These are phyloP conservation scores for Trametes pubescens DNA, from an alignment of 1,284 basidiomycete genomes.

Conservation along the genomic window DNA sequence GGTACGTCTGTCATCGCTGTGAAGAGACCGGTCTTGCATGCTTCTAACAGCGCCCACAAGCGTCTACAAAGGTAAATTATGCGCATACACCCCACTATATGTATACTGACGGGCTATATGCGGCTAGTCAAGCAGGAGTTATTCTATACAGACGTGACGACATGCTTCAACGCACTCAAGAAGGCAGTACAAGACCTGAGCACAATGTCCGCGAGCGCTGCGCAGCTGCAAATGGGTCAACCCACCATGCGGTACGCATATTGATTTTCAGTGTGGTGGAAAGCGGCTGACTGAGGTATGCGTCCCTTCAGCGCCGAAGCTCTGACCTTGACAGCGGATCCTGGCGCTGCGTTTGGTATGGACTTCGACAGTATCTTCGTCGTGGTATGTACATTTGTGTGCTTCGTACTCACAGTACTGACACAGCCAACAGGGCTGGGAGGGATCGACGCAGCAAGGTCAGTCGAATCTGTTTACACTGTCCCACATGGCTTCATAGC, in stretches of 20 bases:
- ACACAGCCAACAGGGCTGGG: slow-evolving; percentile 60
- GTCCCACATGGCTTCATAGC: too few relatives aligned
- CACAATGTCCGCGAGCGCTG: slow-evolving; percentile 50
- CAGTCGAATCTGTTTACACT: not conserved
- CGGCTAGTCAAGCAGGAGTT: slow-evolving; percentile 83
- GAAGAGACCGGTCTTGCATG: slow-evolving; percentile 8
- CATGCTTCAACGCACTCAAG: slow-evolving; percentile 77
- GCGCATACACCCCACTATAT: not conserved
- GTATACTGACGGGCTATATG: not conserved
- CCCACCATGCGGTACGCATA: slow-evolving; percentile 63
- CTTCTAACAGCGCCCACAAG: slow-evolving; percentile 43
- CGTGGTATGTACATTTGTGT: slow-evolving; percentile 52
- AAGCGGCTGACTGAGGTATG: slow-evolving; percentile 4
- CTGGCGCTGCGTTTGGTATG: slow-evolving; percentile 57
- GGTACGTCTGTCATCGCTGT: slow-evolving; percentile 57
- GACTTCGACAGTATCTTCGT: slow-evolving; percentile 73
- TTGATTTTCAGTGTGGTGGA: not conserved
- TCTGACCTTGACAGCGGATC: slow-evolving; percentile 66
- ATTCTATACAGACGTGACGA: slow-evolving; percentile 78
- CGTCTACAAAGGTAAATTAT: slow-evolving; percentile 70
- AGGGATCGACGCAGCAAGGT: slow-evolving; percentile 47
- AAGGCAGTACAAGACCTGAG: slow-evolving; percentile 74
- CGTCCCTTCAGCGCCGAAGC: slow-evolving; percentile 56
- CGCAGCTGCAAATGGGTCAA: slow-evolving; percentile 73
- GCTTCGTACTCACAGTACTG: not conserved